Base-by-base conservation (phyloP, 139 green algal species). In the Volvox africanus region DNA sequence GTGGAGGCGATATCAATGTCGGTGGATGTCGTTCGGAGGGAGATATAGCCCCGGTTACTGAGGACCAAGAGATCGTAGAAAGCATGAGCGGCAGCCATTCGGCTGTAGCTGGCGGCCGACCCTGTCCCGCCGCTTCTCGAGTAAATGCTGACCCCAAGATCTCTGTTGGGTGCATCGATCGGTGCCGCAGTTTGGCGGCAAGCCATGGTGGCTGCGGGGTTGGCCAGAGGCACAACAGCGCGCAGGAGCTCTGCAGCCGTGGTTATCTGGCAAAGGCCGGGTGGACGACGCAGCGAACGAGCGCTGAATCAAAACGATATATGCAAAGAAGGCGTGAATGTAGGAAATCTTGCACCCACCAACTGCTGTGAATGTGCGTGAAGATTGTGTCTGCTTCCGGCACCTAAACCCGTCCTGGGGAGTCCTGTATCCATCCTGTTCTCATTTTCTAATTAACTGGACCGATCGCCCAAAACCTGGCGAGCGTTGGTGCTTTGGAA, bases 21-120 rank as follows among this genome's bases (percentile, higher is more conserved):
- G 61, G 30, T 30, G n/a, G 17, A 32, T 3, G 61, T 20, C 9
- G 61, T 65, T 6, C 32, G 21, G 16, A 91, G 76, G 26, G 32
- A 14, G 17, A 91, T 67, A 62, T 91, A 91, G 13, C 87, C 87
- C 1, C 87, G 76, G 76, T 91, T 91, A 35, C 50, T 78, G 26
- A 91, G 87, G 28, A 91, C 87, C 0, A 91, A 77, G 24, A 91
- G 76, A 21, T 91, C 87, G 76, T 91, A 91, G 22, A 91, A 91
- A 35, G 87, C 86, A 35, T 75, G 87, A 6, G 87, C 87, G 13
- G 87, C 87, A 17, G 75, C 76, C 61, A 91, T 91, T 33, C 87
- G 87, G 61, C 61, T 86, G 75, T 24, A 81, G 75, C 32, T 35
- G 13, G 80, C 28, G 21, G 80, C 81, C 20, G 50, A 50, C 37